A percentile compares a stretch with the other conserved stretches of the same genome.
Evolutionary conservation across 2,329 filamentous ascomycete species (phyloP).

Genomic region (Nemania sp.): DNA sequence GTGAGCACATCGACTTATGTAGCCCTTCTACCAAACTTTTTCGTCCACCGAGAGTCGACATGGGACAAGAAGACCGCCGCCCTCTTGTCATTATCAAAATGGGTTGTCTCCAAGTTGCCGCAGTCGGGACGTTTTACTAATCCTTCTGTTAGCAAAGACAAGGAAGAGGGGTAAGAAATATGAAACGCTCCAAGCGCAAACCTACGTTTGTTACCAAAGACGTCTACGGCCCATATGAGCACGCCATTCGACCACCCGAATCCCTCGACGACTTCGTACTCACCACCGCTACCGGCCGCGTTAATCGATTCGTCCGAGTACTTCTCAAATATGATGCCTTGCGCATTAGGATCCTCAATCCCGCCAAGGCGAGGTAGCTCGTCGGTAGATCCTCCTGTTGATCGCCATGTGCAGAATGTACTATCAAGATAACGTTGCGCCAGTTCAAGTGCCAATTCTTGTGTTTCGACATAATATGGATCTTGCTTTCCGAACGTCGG

Average conservation of each 20-base stretch:
- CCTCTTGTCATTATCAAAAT: constrained; percentile 51
- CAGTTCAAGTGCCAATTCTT: constrained; percentile 67
- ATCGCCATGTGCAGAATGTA: constrained; percentile 77
- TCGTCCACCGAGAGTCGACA: constrained; percentile 61
- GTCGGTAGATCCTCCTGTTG: constrained; percentile 71
- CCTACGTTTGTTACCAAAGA: constrained; percentile 63
- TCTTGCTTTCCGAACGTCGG: constrained; percentile 66
- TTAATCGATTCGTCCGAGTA: constrained; percentile 72
- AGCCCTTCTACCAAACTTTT: constrained; percentile 57
- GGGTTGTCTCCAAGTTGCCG: constrained; percentile 60
- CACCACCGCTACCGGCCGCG: constrained; percentile 72
- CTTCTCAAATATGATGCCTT: constrained; percentile 78
- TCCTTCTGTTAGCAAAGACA: constrained; percentile 13
- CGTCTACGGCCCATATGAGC: constrained; percentile 73
- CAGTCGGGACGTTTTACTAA: constrained; percentile 66
- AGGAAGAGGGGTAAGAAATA: not conserved
- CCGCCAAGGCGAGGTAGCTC: constrained; percentile 64
- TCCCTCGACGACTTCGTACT: constrained; percentile 76
- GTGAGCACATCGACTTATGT: not conserved
- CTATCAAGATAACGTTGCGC: constrained; percentile 76
- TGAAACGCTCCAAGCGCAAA: constrained; percentile 2
- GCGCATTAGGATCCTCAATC: constrained; percentile 53
- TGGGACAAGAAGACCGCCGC: constrained; percentile 63
- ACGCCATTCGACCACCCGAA: constrained; percentile 80
- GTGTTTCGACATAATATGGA: constrained; percentile 65